Percentiles rank a stretch among this genome's conserved stretches.
phyloP scores from a whole-genome alignment of 2,329 filamentous ascomycete species.

The Podosphaera fusca region DNA sequence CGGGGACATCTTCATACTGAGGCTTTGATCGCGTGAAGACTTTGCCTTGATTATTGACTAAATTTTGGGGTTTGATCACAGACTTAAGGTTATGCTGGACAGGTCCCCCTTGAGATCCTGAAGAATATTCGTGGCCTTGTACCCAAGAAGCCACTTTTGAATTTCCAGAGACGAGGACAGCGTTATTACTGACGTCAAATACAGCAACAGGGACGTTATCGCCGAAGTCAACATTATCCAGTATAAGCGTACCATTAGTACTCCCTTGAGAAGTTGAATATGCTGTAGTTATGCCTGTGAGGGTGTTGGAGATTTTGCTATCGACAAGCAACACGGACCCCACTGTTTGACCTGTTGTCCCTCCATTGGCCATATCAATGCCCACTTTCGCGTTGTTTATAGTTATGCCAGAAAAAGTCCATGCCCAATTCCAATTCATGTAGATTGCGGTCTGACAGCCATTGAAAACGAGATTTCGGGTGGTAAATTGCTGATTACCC shows the following conservation, averaged over 20 bases:
- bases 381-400: constrained; percentile 58
- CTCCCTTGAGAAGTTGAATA: constrained; percentile 38
- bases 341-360: constrained; percentile 42
- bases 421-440: constrained; percentile 84
- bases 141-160: constrained; percentile 47
- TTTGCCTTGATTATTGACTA: constrained; percentile 39
- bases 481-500: constrained; percentile 73
- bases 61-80: constrained; percentile 37
- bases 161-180: constrained; percentile 44
- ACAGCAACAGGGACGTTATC: constrained; percentile 45
- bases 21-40: constrained; percentile 74
- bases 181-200: constrained; percentile 28
- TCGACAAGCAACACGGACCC: constrained; percentile 71
- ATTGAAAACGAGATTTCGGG: constrained; percentile 63
- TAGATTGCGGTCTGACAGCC: constrained; percentile 61
- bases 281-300: constrained; percentile 52
- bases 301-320: constrained; percentile 53
- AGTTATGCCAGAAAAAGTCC: constrained; percentile 52
- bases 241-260: constrained; percentile 59
- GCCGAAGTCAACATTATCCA: constrained; percentile 75
- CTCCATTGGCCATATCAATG: constrained; percentile 52
- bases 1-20: constrained; percentile 50
- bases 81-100: constrained; percentile 33
- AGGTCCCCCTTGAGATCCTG: constrained; percentile 21
- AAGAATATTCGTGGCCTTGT: constrained; percentile 53